Evolutionary conservation across 331 rosid species (phyloP).

Genomic region (Prunus yedoensis): DNA sequence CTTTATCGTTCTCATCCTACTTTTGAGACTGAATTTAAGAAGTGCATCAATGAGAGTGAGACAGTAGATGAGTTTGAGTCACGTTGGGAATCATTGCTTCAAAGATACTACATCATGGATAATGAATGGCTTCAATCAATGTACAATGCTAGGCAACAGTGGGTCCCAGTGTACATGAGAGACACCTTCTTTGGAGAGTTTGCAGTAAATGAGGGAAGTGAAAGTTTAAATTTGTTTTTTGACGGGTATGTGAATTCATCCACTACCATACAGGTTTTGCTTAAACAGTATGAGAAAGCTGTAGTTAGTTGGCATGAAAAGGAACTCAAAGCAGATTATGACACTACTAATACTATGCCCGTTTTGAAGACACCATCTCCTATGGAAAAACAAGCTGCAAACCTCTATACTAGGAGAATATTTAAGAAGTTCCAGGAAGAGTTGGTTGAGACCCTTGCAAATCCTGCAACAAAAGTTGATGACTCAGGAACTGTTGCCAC

Average conservation of each 20-base stretch:
- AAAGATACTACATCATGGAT: constrained; percentile 62
- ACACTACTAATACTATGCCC: constrained; percentile 58
- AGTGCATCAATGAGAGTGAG: constrained; percentile 60
- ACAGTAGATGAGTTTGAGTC: constrained; percentile 76
- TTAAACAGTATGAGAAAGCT: constrained; percentile 82
- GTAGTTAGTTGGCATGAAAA: constrained; percentile 74
- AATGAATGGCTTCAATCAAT: constrained; percentile 88
- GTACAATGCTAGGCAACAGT: constrained; percentile 66
- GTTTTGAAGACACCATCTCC: constrained; percentile 86
- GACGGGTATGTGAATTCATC: constrained; percentile 74
- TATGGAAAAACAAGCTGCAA: constrained; percentile 93
- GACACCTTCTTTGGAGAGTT: constrained; percentile 75
- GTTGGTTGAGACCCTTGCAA: constrained; percentile 88
- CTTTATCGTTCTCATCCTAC: constrained; percentile 60
- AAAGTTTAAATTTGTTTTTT: constrained; percentile 54
- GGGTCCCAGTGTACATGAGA: constrained; percentile 82
- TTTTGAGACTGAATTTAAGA: constrained; percentile 60
- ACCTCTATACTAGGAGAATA: constrained; percentile 68
- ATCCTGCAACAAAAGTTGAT: constrained; percentile 75
- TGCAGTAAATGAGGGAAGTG: constrained; percentile 44
- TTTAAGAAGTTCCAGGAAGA: constrained; percentile 88
- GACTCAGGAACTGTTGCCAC: constrained; percentile 75
- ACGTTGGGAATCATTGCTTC: constrained; percentile 64
- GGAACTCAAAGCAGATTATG: constrained; percentile 82
- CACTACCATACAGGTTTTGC: constrained; percentile 66